phyloP scores from a whole-genome alignment of 2,329 filamentous ascomycete genomes.

The Pseudogymnoascus sp. region DNA sequence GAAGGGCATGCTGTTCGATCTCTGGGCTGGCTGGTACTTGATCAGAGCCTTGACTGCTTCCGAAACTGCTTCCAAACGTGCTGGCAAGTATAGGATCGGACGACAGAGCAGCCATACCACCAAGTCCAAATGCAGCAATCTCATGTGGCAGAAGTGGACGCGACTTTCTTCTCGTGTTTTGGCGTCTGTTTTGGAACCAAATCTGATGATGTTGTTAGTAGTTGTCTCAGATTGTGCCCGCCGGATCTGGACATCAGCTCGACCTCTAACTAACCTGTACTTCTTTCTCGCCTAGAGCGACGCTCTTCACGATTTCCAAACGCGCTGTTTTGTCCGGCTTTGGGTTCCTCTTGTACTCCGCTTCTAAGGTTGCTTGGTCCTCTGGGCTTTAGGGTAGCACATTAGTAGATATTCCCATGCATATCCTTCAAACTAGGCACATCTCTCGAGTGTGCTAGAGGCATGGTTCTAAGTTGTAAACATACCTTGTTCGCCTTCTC shows the following conservation, averaged over 20 bases:
- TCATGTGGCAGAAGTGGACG: conserved; percentile 74
- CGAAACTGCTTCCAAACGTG: conserved; percentile 13
- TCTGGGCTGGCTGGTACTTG: conserved; percentile 10
- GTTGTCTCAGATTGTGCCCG: not conserved
- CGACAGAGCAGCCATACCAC: conserved; percentile 28
- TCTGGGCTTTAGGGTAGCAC: conserved; percentile 52
- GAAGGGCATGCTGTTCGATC: not conserved
- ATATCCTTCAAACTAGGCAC: not conserved
- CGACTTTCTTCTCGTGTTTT: conserved; percentile 85
- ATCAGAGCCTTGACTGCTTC: conserved; percentile 18
- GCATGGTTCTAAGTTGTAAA: conserved; percentile 15
- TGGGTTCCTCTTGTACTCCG: conserved; percentile 73
- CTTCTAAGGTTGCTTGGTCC: conserved; percentile 81
- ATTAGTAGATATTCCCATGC: not conserved
- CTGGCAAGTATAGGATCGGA: conserved; percentile 20
- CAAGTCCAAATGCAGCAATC: conserved; percentile 52
- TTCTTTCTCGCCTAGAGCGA: conserved; percentile 88
- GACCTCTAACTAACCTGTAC: conserved; percentile 63
- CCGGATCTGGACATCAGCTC: not conserved
- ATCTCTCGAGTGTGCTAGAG: not conserved
- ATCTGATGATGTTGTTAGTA: conserved; percentile 48
- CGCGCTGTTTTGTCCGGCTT: conserved; percentile 89
- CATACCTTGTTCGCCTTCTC: conserved; percentile 56
- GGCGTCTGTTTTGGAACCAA: conserved; percentile 93
- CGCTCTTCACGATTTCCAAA: conserved; percentile 72